phyloP scores from a whole-genome alignment of 2,329 filamentous ascomycete species.

The Camptophora hylomeconis region DNA sequence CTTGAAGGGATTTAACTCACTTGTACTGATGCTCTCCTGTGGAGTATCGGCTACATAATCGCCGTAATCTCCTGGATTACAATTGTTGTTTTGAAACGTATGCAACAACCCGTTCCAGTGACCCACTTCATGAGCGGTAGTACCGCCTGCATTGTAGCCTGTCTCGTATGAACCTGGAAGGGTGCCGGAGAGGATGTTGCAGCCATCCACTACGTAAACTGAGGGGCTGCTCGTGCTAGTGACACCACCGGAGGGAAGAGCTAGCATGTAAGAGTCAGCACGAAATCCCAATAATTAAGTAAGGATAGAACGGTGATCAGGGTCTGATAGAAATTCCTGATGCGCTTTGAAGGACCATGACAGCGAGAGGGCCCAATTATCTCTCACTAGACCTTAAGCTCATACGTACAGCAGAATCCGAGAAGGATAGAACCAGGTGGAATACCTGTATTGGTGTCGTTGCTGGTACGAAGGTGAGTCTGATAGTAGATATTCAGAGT shows the following conservation, averaged over 20 bases:
- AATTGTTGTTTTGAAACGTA: constrained; percentile 30
- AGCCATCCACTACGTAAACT: constrained; percentile 40
- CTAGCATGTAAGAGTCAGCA: too few species aligned
- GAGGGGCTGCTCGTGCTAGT: constrained; percentile 24
- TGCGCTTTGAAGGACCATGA: too few species aligned
- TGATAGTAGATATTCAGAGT: constrained; percentile 49
- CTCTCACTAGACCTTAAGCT: too few species aligned
- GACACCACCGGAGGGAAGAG: constrained; percentile 30
- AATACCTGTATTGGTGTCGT: constrained; percentile 16
- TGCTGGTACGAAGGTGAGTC: constrained; percentile 32
- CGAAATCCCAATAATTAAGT: too few species aligned
- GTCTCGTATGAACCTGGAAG: constrained; percentile 39
- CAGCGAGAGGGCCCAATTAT: too few species aligned
- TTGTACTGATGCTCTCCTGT: constrained; percentile 40
- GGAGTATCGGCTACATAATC: constrained; percentile 34
- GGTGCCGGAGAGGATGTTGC: constrained; percentile 43
- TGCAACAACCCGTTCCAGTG: constrained; percentile 35
- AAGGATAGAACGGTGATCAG: too few species aligned
- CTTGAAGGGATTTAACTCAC: too few species aligned
- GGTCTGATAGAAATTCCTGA: too few species aligned
- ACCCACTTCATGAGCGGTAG: constrained; percentile 33
- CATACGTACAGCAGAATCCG: constrained; percentile 44
- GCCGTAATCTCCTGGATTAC: constrained; percentile 22
- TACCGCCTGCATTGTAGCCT: constrained; percentile 37
- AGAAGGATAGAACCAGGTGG: constrained; percentile 29